A percentile compares a stretch with the other conserved stretches of the same genome.
Evolutionary conservation across 2,329 filamentous ascomycete species (phyloP).

Genomic region (Aureobasidium namibiae): DNA sequence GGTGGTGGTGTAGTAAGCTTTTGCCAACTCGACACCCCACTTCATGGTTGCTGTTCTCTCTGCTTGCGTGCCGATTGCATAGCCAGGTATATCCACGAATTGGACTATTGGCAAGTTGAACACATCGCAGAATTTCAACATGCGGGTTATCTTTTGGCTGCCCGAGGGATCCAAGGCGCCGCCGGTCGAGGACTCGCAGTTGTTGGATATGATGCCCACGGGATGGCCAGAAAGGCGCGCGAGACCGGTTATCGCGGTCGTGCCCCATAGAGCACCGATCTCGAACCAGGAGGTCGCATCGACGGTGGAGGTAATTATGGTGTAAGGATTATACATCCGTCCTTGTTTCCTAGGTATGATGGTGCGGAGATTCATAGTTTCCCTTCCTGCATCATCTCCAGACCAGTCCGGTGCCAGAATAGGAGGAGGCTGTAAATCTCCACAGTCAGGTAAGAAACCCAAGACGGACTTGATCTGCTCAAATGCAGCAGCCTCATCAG

Average conservation of each 20-base stretch:
- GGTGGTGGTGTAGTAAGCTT: conserved; percentile 55
- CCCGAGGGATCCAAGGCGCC: conserved; percentile 54
- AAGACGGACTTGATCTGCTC: conserved; percentile 52
- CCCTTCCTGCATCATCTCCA: conserved; percentile 42
- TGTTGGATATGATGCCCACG: conserved; percentile 51
- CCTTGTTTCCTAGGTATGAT: conserved; percentile 51
- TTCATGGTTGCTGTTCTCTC: conserved; percentile 58
- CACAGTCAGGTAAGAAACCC: conserved; percentile 50
- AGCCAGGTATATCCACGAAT: conserved; percentile 56
- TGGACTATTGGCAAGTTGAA: conserved; percentile 58
- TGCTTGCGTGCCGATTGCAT: conserved; percentile 55
- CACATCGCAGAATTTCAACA: conserved; percentile 56
- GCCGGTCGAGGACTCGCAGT: conserved; percentile 53
- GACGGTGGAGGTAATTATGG: conserved; percentile 50
- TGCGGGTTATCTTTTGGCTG: conserved; percentile 51
- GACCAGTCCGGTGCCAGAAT: conserved; percentile 21
- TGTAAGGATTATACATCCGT: conserved; percentile 52
- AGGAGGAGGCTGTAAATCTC: conserved; percentile 45
- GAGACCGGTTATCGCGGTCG: conserved; percentile 52
- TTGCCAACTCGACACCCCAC: conserved; percentile 53
- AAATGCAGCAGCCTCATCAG: conserved; percentile 53
- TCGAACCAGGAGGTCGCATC: conserved; percentile 54
- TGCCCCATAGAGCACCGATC: conserved; percentile 56
- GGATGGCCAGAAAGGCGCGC: conserved; percentile 50
- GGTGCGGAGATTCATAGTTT: conserved; percentile 42